Evolutionary conservation across 371 early-diverging fungal species (phyloP).

Genomic region (Smittium culicis): DNA sequence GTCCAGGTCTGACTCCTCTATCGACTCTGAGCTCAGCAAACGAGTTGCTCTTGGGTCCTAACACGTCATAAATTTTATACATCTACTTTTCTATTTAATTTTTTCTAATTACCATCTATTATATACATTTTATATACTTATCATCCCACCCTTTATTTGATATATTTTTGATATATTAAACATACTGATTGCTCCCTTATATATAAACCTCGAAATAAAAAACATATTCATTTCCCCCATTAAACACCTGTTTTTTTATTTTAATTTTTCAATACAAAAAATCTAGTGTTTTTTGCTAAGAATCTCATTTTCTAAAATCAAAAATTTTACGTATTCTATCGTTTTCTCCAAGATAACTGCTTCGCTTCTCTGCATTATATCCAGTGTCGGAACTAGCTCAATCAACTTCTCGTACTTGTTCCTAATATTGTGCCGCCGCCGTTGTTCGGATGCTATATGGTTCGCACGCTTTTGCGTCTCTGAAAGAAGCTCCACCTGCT

Average conservation of each 20-base stretch:
- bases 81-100: background rate
- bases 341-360: conserved; percentile 36
- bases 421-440: conserved; percentile 74
- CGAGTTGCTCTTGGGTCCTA: background rate
- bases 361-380: conserved; percentile 33
- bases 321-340: conserved; percentile 29
- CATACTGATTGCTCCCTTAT: background rate
- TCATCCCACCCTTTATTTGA: too few species aligned
- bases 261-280: background rate
- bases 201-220: background rate
- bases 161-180: background rate
- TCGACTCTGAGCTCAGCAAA: background rate
- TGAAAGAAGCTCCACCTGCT: conserved; percentile 70
- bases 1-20: background rate
- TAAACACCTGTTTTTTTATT: background rate
- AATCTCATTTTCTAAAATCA: conserved; percentile 30
- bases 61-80: background rate
- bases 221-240: too few species aligned
- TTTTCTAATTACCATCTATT: too few species aligned
- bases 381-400: conserved; percentile 61
- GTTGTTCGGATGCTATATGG: conserved; percentile 85
- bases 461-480: conserved; percentile 88
- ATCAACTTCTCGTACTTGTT: conserved; percentile 67
- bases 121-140: too few species aligned
- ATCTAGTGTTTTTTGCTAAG: conserved; percentile 26